Evolutionary conservation across 495 filamentous ascomycete species (phyloP).

Genomic region (Aspergillus homomorphus): DNA sequence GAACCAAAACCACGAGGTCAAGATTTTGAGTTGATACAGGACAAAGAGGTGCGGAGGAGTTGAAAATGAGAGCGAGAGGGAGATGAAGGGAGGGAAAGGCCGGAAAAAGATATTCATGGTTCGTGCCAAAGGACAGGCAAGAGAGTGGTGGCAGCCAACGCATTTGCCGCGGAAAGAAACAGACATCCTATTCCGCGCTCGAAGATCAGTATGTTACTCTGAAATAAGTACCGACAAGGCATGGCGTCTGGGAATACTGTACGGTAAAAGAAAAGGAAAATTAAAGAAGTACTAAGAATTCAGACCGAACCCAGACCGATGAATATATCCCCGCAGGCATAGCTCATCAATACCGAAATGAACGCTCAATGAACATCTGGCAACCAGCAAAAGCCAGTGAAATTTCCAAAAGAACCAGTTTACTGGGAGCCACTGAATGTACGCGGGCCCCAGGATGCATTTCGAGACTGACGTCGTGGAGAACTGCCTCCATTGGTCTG

Average conservation of each 20-base stretch:
- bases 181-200: neutral
- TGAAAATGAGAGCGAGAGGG: constrained; percentile 1
- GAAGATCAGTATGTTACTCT: constrained; percentile 11
- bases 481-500: constrained; percentile 25
- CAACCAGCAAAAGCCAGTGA: constrained; percentile 17
- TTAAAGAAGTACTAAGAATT: constrained; percentile 25
- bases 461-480: constrained; percentile 31
- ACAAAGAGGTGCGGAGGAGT: neutral
- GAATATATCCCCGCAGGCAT: constrained; percentile 19
- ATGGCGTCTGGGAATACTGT: constrained; percentile 20
- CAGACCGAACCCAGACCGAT: constrained; percentile 17
- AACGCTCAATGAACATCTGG: constrained; percentile 26
- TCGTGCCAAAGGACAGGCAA: neutral
- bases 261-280: constrained; percentile 17
- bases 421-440: constrained; percentile 24
- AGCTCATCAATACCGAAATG: constrained; percentile 28
- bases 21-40: neutral
- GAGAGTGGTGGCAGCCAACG: neutral
- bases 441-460: constrained; percentile 33
- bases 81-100: neutral
- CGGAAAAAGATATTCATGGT: neutral
- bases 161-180: neutral
- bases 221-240: constrained; percentile 15
- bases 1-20: neutral
- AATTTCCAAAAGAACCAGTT: constrained; percentile 12